Conservation (phyloP, 805 yeast genomes). For the Candida vaughaniae region DNA sequence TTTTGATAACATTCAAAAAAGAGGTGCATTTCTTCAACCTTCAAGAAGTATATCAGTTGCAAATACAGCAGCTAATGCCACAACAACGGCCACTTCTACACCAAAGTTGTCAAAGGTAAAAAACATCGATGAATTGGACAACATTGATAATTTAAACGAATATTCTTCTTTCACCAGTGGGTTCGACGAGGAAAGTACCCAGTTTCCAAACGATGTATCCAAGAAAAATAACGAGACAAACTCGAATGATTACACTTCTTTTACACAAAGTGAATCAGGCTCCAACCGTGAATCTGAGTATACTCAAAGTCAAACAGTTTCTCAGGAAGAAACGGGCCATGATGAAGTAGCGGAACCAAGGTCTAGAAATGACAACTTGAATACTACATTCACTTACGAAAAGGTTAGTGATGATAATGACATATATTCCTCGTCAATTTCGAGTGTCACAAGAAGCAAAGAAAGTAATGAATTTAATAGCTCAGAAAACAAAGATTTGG, state of each 20-base stretch:
- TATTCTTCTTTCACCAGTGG: constrained; percentile 36
- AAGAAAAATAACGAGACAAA: constrained; percentile 6
- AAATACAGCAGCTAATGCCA: constrained; percentile 1
- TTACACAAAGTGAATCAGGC: constrained; percentile 4
- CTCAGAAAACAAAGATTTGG: constrained; percentile 6
- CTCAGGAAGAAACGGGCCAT: not conserved
- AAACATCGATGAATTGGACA: constrained; percentile 10
- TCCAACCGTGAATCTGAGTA: not conserved
- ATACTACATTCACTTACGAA: constrained; percentile 34
- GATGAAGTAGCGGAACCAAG: not conserved
- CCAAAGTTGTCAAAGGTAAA: constrained; percentile 29
- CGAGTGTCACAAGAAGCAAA: not conserved
- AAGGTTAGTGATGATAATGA: constrained; percentile 15
- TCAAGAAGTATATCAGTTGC: constrained; percentile 1
- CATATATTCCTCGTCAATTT: constrained; percentile 2
- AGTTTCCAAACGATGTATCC: constrained; percentile 7
- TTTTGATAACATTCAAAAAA: constrained; percentile 36
- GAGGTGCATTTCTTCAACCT: constrained; percentile 24
- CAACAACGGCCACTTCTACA: constrained; percentile 37
- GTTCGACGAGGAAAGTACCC: constrained; percentile 22
- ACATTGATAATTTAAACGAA: constrained; percentile 14
- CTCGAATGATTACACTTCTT: constrained; percentile 16
- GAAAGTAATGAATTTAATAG: not conserved
- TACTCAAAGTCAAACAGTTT: not conserved
- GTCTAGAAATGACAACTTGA: not conserved